Evolutionary conservation across 495 filamentous ascomycete genomes (phyloP).

Genomic region (Evernia prunastri): DNA sequence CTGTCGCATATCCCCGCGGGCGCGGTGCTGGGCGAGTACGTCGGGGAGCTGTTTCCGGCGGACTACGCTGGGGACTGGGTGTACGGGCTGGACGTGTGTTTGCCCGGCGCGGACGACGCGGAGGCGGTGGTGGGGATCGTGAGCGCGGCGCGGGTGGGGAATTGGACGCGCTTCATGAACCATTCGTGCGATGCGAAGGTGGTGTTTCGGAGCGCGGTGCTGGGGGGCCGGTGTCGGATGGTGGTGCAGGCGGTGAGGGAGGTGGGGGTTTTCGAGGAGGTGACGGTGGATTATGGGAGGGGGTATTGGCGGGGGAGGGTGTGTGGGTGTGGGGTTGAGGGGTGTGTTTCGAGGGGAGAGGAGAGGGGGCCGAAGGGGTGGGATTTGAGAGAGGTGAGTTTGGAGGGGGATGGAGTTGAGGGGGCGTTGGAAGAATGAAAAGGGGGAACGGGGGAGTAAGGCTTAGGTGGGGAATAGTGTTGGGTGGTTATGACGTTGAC

Average conservation of each 20-base stretch:
- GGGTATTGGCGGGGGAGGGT: slow-evolving; percentile 21
- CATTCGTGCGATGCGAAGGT: slow-evolving; percentile 59
- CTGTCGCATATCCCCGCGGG: slow-evolving; percentile 29
- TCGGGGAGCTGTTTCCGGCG: slow-evolving; percentile 30
- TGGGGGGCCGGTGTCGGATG: slow-evolving; percentile 28
- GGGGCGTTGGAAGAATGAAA: too few species aligned
- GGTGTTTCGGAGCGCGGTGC: slow-evolving; percentile 16
- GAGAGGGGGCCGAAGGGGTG: neutral
- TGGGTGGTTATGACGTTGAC: too few species aligned
- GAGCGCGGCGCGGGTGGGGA: slow-evolving; percentile 30
- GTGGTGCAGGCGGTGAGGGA: slow-evolving; percentile 24
- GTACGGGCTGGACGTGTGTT: neutral
- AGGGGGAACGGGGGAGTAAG: too few species aligned
- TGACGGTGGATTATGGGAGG: slow-evolving; percentile 31
- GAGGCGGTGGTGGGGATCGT: slow-evolving; percentile 12
- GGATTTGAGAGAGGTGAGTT: neutral
- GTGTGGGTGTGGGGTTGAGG: slow-evolving; percentile 10
- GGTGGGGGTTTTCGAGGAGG: slow-evolving; percentile 34
- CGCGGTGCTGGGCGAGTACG: slow-evolving; percentile 32
- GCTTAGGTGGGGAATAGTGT: too few species aligned
- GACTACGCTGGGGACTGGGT: neutral
- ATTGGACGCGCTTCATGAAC: slow-evolving; percentile 64
- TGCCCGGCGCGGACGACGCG: neutral
- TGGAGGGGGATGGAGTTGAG: too few species aligned
- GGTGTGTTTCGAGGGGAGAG: neutral